Percentiles rank a stretch among this genome's conserved stretches.
Evolutionary conservation across 1,284 basidiomycete genomes (phyloP).

Genomic region (Xerocomus nothofagi): DNA sequence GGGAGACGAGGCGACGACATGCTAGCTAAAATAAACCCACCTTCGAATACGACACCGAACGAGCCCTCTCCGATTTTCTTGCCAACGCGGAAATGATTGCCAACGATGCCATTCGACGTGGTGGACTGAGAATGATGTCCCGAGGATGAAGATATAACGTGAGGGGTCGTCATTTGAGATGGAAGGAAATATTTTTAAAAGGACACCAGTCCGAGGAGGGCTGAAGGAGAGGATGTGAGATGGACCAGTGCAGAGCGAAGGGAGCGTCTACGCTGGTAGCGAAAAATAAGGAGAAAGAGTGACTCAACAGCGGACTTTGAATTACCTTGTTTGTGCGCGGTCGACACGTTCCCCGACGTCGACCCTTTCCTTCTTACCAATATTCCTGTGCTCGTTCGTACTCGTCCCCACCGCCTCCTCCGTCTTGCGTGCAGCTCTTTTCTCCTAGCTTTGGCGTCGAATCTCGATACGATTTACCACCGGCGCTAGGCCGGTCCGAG

Average conservation of each 20-base stretch:
- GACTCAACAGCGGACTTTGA: constrained; percentile 36
- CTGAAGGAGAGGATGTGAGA: constrained; percentile 28
- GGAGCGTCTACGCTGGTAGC: constrained; percentile 25
- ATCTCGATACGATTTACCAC: constrained; percentile 8
- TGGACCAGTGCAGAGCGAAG: constrained; percentile 26
- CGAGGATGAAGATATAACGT: constrained; percentile 74
- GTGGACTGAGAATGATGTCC: constrained; percentile 58
- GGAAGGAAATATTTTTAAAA: constrained; percentile 5
- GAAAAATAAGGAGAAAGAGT: constrained; percentile 30
- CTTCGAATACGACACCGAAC: constrained; percentile 83
- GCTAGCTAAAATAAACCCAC: constrained; percentile 37
- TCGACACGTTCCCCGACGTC: constrained; percentile 31
- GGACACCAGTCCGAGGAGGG: constrained; percentile 33
- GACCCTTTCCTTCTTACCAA: not conserved
- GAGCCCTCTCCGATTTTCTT: constrained; percentile 89
- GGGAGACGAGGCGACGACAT: not conserved
- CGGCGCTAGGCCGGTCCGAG: not conserved
- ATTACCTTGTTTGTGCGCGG: constrained; percentile 24
- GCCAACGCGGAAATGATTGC: constrained; percentile 74
- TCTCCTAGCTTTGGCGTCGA: not conserved
- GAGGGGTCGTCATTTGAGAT: constrained; percentile 65
- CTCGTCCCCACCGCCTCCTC: not conserved
- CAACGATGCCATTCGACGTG: constrained; percentile 69
- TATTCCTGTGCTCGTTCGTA: not conserved
- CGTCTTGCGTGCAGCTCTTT: not conserved